Conservation (phyloP, 352 stramenopile genomes). For the Pythium guiyangense region DNA sequence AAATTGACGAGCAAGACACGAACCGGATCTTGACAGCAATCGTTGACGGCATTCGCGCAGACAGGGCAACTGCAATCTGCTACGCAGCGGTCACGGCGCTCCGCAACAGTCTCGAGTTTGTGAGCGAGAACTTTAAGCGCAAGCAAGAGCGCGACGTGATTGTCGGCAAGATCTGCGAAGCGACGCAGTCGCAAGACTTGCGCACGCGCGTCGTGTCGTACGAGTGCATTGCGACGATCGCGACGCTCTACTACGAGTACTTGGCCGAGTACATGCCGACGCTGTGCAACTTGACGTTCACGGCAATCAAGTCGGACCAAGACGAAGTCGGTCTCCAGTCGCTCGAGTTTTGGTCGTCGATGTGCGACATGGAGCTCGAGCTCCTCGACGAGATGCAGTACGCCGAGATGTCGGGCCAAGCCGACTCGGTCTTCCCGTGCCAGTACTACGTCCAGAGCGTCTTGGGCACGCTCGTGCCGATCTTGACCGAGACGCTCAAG, state of each 20-base stretch:
- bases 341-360: slow-evolving; percentile 98
- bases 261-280: slow-evolving; percentile 95
- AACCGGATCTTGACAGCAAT: slow-evolving; percentile 97
- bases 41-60: slow-evolving; percentile 92
- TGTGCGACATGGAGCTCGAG: slow-evolving; percentile 95
- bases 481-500: slow-evolving; percentile 92
- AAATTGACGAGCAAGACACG: slow-evolving; percentile 80
- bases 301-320: slow-evolving; percentile 91
- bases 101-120: slow-evolving; percentile 95
- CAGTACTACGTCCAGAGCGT: slow-evolving; percentile 88
- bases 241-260: slow-evolving; percentile 96
- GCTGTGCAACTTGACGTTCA: slow-evolving; percentile 94
- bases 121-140: slow-evolving; percentile 95
- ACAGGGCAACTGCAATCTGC: slow-evolving; percentile 86
- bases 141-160: slow-evolving; percentile 95
- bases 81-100: slow-evolving; percentile 91
- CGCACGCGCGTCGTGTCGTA: slow-evolving; percentile 90
- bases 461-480: slow-evolving; percentile 84
- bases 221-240: slow-evolving; percentile 94
- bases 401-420: slow-evolving; percentile 45
- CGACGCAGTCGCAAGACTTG: slow-evolving; percentile 89
- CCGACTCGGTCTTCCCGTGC: slow-evolving; percentile 60
- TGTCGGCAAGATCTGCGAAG: slow-evolving; percentile 94
- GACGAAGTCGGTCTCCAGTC: slow-evolving; percentile 91
- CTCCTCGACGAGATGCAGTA: slow-evolving; percentile 92